A percentile compares a stretch with the other conserved stretches of the same genome.
Conservation (phyloP, 1,284 basidiomycete genomes). For the Pseudozyma tsukubaensis region DNA sequence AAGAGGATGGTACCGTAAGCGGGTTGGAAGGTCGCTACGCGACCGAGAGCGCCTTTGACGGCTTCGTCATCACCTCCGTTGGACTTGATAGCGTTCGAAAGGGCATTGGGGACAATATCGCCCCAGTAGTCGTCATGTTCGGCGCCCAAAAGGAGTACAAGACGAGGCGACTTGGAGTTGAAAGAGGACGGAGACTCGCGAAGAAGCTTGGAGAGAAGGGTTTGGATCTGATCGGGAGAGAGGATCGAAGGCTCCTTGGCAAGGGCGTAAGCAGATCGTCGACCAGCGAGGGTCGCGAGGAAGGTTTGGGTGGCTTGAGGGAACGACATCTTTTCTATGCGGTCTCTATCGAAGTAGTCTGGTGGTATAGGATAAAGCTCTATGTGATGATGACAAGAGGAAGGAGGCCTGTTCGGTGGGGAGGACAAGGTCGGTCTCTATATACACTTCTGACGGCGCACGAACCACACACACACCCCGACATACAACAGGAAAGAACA, state of each 20-base stretch:
- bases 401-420: background rate
- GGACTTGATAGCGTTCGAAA: constrained; percentile 27
- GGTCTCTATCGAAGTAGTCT: background rate
- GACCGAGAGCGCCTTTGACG: constrained; percentile 37
- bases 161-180: constrained; percentile 71
- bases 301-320: constrained; percentile 33
- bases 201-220: constrained; percentile 70
- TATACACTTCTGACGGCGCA: too few species aligned
- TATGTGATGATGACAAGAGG: background rate
- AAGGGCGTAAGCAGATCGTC: constrained; percentile 71
- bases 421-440: too few species aligned
- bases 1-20: constrained; percentile 72
- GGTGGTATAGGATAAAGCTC: too few species aligned
- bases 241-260: constrained; percentile 68
- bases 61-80: constrained; percentile 43
- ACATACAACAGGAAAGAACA: too few species aligned
- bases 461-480: too few species aligned
- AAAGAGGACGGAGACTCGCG: constrained; percentile 70
- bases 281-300: constrained; percentile 57
- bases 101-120: constrained; percentile 62
- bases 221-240: constrained; percentile 68
- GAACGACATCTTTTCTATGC: constrained; percentile 25
- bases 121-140: constrained; percentile 71
- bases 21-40: constrained; percentile 68
- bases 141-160: constrained; percentile 70